Conservation (phyloP, 208 protist species). For the Jaenimonas drosophilae region DNA sequence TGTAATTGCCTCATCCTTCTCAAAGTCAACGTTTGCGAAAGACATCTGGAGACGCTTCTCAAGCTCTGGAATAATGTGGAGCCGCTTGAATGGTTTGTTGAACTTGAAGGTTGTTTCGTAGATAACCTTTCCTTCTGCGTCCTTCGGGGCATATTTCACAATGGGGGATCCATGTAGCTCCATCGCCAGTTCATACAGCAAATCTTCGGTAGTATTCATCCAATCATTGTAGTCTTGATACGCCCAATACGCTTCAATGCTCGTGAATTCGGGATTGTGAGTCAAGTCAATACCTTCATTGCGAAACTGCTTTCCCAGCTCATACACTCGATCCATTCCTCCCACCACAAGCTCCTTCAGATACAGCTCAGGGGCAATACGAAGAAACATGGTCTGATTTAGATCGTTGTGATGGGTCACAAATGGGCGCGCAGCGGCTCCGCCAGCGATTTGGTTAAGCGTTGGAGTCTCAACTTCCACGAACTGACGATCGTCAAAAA, state of each 20-base stretch:
- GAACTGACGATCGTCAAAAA: constrained; percentile 94
- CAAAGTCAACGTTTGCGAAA: constrained; percentile 67
- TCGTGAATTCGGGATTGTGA: constrained; percentile 99
- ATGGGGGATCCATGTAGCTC: constrained; percentile 90
- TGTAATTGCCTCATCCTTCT: constrained; percentile 47
- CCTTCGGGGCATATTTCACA: constrained; percentile 92
- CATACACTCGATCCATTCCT: constrained; percentile 99
- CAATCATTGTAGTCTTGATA: constrained; percentile 99
- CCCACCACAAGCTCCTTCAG: constrained; percentile 99
- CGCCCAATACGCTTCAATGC: constrained; percentile 99
- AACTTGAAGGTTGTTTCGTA: constrained; percentile 96
- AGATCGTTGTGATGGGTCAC: constrained; percentile 99
- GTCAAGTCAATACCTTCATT: constrained; percentile 98
- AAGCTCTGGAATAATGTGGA: constrained; percentile 95
- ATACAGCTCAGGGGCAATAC: constrained; percentile 99
- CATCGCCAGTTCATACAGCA: constrained; percentile 92
- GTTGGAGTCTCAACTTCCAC: constrained; percentile 98
- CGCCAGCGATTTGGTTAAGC: constrained; percentile 98
- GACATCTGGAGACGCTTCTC: constrained; percentile 89
- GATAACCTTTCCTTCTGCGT: constrained; percentile 66
- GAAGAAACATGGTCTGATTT: constrained; percentile 96
- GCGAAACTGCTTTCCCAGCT: constrained; percentile 99
- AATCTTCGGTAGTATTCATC: constrained; percentile 97
- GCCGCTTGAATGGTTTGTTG: constrained; percentile 95
- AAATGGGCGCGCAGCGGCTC: constrained; percentile 99